phyloP scores from a whole-genome alignment of 495 filamentous ascomycete species.

The Penicillium manginii region DNA sequence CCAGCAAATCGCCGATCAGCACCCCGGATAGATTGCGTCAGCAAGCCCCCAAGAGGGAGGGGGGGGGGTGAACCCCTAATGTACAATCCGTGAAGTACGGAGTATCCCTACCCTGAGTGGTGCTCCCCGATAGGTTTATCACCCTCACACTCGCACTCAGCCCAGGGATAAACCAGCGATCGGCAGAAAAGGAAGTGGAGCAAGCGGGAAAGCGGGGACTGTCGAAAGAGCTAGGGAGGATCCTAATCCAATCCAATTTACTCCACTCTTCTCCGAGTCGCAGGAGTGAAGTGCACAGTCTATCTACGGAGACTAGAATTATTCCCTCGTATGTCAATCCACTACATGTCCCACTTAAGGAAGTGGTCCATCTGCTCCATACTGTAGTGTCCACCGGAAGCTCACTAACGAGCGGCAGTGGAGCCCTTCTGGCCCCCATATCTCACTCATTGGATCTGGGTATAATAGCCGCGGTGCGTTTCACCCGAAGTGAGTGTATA shows the following conservation, averaged over 20 bases:
- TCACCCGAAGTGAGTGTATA: too few relatives aligned
- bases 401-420: not conserved
- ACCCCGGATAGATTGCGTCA: not conserved
- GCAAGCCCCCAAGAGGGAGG: not conserved
- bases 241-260: too few relatives aligned
- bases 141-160: not conserved
- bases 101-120: not conserved
- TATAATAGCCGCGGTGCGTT: not conserved
- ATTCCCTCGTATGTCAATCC: not conserved
- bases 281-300: not conserved
- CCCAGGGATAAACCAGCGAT: slow-evolving; percentile 1
- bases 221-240: not conserved
- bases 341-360: not conserved
- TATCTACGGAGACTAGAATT: not conserved
- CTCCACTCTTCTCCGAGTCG: too few relatives aligned
- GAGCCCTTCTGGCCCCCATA: not conserved
- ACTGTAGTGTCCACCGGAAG: too few relatives aligned
- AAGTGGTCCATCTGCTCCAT: not conserved
- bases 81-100: too few relatives aligned
- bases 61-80: not conserved
- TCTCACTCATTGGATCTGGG: not conserved
- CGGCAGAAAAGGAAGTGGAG: not conserved
- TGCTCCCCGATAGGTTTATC: not conserved
- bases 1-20: slow-evolving; percentile 4
- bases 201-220: not conserved